Base-by-base conservation (phyloP, 129 eudicot species). In the Helichrysum umbraculigerum region DNA sequence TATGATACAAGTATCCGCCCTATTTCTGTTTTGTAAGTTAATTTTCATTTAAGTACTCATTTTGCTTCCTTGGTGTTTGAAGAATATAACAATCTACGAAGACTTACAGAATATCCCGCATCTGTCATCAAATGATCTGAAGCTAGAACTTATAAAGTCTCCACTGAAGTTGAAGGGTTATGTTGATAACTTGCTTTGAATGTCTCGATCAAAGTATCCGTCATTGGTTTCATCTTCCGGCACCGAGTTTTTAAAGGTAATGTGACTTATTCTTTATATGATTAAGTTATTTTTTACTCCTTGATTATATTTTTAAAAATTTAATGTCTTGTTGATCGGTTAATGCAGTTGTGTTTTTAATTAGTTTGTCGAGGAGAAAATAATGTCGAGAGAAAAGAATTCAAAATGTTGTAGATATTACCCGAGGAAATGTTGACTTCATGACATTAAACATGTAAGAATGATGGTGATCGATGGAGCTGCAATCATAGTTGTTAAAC, bases 381-480 rank as follows among this genome's bases (percentile, higher is more conserved):
- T 88, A 56, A 66, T 73, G 78, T 74, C 62, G 2, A 80, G 88
- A 76, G 90, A 86, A 71, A 34, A 69, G 71, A 63, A 78, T 29
- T 88, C 90, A 21, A 79, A 64, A 28, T 88, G 94, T 73, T 86
- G 90, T 78, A 82, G 74, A 52, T 86, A 75, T 58, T 86, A 84
- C 74, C 22, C 62, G 25, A 86, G 61, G 68, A 88, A 86, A 72
- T 88, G 94, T 56, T 88, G 94, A 90, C 81, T 82, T 71, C 94
- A 88, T 81, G 73, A 62, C 77, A 57, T 88, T 39, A 70, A 81
- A 64, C 82, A 82, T 78, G 84, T 82, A 21, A 71, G 47, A 12
- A 74, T 81, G 63, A 74, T 61, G 82, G 66, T 52, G 16, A 22
- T 57, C 14, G 34, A 54, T 35, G 76, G 71, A 33, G n/a, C n/a